Conservation (phyloP, 257 asterid genomes). For the Euphrasia confusa region DNA sequence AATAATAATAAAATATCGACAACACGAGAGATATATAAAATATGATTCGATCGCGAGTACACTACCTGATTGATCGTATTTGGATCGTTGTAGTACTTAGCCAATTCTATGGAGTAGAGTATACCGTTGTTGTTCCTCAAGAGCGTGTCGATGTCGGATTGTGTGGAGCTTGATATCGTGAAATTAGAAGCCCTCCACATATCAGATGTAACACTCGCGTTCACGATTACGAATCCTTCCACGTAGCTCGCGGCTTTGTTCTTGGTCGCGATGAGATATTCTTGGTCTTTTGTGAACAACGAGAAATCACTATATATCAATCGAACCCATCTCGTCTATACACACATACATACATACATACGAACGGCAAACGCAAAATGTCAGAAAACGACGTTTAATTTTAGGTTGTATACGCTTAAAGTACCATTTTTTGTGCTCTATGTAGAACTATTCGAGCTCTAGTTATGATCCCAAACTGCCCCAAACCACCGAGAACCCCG, state of each 20-base stretch:
- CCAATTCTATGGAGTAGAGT: conserved; percentile 8
- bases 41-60: not conserved
- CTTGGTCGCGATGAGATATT: not conserved
- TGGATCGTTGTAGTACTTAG: not conserved
- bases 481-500: not conserved
- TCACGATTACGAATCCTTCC: not conserved
- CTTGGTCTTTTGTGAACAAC: not conserved
- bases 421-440: not conserved
- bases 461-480: conserved; percentile 2
- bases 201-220: not conserved
- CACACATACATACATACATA: too few relatives aligned
- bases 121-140: not conserved
- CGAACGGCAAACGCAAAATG: not conserved
- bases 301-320: not conserved
- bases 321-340: not conserved
- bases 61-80: not conserved
- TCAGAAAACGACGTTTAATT: not conserved
- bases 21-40: too few relatives aligned
- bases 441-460: not conserved
- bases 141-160: not conserved
- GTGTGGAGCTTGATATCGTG: not conserved
- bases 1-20: not conserved
- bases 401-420: not conserved
- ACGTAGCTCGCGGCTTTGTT: not conserved
- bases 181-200: not conserved